Conservation (phyloP, 2,329 filamentous ascomycete species). For the Penicillium carneum region DNA sequence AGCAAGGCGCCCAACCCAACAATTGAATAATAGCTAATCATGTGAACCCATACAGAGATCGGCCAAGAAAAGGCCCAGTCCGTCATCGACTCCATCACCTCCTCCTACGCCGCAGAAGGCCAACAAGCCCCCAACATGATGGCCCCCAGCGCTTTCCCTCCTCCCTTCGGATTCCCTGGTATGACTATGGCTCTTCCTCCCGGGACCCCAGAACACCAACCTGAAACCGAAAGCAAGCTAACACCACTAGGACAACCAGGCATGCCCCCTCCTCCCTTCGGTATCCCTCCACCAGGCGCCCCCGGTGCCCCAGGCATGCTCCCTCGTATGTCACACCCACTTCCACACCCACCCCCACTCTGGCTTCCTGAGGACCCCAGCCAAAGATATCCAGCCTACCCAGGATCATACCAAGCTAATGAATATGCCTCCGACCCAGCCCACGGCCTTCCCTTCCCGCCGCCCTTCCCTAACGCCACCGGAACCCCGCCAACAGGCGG, state of each 20-base stretch:
- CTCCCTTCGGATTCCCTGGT: slow-evolving; percentile 72
- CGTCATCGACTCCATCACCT: slow-evolving; percentile 97
- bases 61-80: slow-evolving; percentile 98
- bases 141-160: slow-evolving; percentile 57
- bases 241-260: slow-evolving; percentile 41
- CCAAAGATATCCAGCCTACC: background rate
- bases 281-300: slow-evolving; percentile 55
- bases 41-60: slow-evolving; percentile 70
- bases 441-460: slow-evolving; percentile 63
- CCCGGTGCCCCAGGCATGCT: slow-evolving; percentile 53
- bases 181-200: slow-evolving; percentile 28
- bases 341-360: background rate
- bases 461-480: slow-evolving; percentile 53
- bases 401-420: slow-evolving; percentile 17
- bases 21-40: slow-evolving; percentile 4
- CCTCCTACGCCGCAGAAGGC: slow-evolving; percentile 91
- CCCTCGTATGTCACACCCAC: slow-evolving; percentile 60
- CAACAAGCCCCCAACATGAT: slow-evolving; percentile 83
- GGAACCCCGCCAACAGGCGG: slow-evolving; percentile 49
- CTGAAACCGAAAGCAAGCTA: slow-evolving; percentile 5
- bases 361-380: background rate
- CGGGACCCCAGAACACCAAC: background rate
- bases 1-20: background rate
- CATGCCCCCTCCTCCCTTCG: slow-evolving; percentile 66
- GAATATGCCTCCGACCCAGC: slow-evolving; percentile 45